These are phyloP conservation scores for Cercospora zeae-maydis DNA, from an alignment of 2,329 filamentous ascomycete species.

Conservation along the genomic window DNA sequence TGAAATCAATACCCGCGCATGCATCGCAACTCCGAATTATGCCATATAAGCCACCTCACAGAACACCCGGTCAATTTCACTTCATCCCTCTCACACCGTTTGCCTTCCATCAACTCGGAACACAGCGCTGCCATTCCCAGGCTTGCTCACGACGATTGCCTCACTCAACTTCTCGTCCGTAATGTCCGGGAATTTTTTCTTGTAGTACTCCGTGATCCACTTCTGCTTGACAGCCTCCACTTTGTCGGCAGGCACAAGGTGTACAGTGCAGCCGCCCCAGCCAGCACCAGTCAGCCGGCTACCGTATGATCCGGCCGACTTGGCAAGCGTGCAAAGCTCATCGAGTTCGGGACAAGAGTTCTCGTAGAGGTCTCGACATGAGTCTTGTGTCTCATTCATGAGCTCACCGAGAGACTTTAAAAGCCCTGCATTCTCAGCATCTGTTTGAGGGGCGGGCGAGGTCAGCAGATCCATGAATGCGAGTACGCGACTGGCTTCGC, in stretches of 20 bases:
- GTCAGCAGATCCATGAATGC: constrained; percentile 75
- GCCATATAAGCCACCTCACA: not conserved
- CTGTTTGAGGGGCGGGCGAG: constrained; percentile 40
- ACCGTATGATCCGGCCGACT: constrained; percentile 74
- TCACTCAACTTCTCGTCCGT: constrained; percentile 69
- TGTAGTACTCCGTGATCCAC: constrained; percentile 78
- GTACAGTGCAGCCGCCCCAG: constrained; percentile 95
- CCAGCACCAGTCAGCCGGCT: constrained; percentile 87
- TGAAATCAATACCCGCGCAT: not conserved
- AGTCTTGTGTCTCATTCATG: constrained; percentile 85
- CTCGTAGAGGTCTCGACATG: constrained; percentile 82
- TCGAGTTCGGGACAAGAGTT: constrained; percentile 94
- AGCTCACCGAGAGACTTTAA: constrained; percentile 71
- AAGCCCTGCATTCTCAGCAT: constrained; percentile 61
- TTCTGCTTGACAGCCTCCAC: constrained; percentile 73
- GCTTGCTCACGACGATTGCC: constrained; percentile 85
- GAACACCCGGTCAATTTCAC: not conserved
- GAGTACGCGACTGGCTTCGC: constrained; percentile 80
- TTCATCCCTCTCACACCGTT: constrained; percentile 6
- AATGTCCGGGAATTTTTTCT: constrained; percentile 63
- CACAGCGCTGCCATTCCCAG: constrained; percentile 62
- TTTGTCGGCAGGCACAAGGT: constrained; percentile 80
- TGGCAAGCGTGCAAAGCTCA: constrained; percentile 75
- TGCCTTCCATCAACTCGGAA: constrained; percentile 31
- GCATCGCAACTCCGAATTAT: not conserved